Conservation (phyloP, 2,329 filamentous ascomycete species). For the Penicillium sp. region DNA sequence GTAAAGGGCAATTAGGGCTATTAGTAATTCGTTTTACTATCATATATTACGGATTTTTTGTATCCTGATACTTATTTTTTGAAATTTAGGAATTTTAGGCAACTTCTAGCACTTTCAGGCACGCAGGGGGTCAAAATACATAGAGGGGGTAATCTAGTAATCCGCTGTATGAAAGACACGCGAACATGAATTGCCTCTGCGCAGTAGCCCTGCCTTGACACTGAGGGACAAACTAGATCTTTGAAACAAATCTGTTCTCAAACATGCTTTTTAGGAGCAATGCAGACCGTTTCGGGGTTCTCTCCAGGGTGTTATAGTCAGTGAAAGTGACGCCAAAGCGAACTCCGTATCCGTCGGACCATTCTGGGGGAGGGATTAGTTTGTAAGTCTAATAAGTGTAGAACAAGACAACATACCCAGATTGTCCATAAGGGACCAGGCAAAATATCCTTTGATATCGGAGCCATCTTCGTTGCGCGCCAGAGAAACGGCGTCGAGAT, state of each 20-base stretch:
- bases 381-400: background rate
- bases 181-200: too few species aligned
- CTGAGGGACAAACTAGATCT: too few species aligned
- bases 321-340: slow-evolving; percentile 33
- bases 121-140: too few species aligned
- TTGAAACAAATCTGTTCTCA: slow-evolving; percentile 8
- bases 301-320: slow-evolving; percentile 28
- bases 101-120: too few species aligned
- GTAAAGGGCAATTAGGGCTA: too few species aligned
- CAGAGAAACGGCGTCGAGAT: slow-evolving; percentile 41
- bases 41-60: too few species aligned
- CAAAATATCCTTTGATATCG: slow-evolving; percentile 35
- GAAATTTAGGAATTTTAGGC: too few species aligned
- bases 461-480: slow-evolving; percentile 28
- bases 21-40: too few species aligned
- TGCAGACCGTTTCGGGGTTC: slow-evolving; percentile 32
- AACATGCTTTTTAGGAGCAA: slow-evolving; percentile 23
- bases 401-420: slow-evolving; percentile 31
- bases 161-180: too few species aligned
- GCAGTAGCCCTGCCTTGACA: too few species aligned
- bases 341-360: slow-evolving; percentile 31
- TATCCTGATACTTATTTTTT: too few species aligned
- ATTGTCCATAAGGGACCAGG: slow-evolving; percentile 38
- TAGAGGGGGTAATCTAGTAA: too few species aligned
- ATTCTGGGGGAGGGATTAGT: slow-evolving; percentile 21